Base-by-base conservation (phyloP, 345 rosid species). In the Eucalyptus curtisii region DNA sequence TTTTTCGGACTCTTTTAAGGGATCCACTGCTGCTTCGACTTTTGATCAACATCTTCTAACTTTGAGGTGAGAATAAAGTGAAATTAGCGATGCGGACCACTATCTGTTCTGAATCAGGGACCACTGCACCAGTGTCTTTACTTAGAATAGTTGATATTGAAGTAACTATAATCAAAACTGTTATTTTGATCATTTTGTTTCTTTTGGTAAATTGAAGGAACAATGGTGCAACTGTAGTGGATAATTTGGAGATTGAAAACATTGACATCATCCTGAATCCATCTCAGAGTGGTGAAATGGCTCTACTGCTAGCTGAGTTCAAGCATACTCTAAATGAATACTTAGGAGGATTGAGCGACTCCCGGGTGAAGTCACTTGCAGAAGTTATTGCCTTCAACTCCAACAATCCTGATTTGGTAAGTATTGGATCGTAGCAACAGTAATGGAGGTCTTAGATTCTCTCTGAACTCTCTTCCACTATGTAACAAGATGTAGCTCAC, bases 281-380 rank as follows among this genome's bases (percentile, higher is more conserved):
- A 16, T 45, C 33, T 27, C 2, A 85, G 52, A 87, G 87, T 12
- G 91, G 91, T 13, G 91, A 90, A 68, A 14, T 19, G 37, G n/a
- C 81, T 8, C 59, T 89, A 20, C 71, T 89, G 88, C 24, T 89
- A 55, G 91, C 92, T 8, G 93, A 89, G n/a, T 91, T 93, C 91
- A 92, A 91, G 90, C 25, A 88, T 15, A n/a, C 89, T 59, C 24
- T 93, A n/a, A 89, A 93, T 80, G 88, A 85, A 4, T 91, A 92
- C 92, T 90, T 91, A 16, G 53, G 90, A 37, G 88, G 87, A 42
- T 92, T 92, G 20, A 47, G 89, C 52, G n/a, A 37, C 20, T 92
- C 93, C 84, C 92, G 91, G 1, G 93, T 93, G 37, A 86, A 92
- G 88, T 91, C 91, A 13, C 89, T 93, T 31, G 89, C 93, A 13